These are phyloP conservation scores for Lachancea fermentati DNA, from an alignment of 805 yeast species.

Conservation along the genomic window DNA sequence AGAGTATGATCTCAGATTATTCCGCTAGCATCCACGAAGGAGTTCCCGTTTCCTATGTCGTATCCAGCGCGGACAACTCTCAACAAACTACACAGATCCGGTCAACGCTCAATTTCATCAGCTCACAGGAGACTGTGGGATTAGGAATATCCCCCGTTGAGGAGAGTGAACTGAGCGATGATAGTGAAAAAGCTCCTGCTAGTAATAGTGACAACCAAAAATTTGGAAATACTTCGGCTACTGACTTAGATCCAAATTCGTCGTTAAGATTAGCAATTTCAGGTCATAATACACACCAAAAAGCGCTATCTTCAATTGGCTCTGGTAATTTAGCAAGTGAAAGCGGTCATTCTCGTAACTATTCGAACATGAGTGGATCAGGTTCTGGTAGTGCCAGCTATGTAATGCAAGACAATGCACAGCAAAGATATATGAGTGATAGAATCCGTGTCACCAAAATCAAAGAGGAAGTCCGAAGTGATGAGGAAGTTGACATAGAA, in stretches of 20 bases:
- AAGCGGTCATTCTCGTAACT: slow-evolving; percentile 12
- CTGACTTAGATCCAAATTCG: slow-evolving; percentile 1
- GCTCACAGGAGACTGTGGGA: slow-evolving; percentile 7
- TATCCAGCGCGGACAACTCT: slow-evolving; percentile 2
- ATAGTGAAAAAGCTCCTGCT: background rate
- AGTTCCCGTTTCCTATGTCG: slow-evolving; percentile 28
- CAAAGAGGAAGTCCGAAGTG: background rate
- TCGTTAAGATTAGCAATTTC: slow-evolving; percentile 16
- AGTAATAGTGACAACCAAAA: background rate
- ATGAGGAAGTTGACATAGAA: background rate
- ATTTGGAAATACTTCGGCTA: background rate
- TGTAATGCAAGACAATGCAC: background rate
- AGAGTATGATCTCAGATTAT: slow-evolving; percentile 28
- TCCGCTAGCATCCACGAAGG: slow-evolving; percentile 32
- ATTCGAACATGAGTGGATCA: slow-evolving; percentile 6
- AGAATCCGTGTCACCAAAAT: background rate
- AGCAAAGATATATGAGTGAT: background rate
- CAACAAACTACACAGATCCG: slow-evolving; percentile 1
- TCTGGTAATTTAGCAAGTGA: slow-evolving; percentile 21
- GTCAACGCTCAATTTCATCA: slow-evolving; percentile 4
- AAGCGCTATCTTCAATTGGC: slow-evolving; percentile 15
- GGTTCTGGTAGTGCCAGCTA: slow-evolving; percentile 4
- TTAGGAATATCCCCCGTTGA: background rate
- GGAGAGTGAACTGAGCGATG: background rate
- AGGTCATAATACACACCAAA: slow-evolving; percentile 11